phyloP scores from a whole-genome alignment of 2,329 filamentous ascomycete genomes.

The Botrytis byssoidea region DNA sequence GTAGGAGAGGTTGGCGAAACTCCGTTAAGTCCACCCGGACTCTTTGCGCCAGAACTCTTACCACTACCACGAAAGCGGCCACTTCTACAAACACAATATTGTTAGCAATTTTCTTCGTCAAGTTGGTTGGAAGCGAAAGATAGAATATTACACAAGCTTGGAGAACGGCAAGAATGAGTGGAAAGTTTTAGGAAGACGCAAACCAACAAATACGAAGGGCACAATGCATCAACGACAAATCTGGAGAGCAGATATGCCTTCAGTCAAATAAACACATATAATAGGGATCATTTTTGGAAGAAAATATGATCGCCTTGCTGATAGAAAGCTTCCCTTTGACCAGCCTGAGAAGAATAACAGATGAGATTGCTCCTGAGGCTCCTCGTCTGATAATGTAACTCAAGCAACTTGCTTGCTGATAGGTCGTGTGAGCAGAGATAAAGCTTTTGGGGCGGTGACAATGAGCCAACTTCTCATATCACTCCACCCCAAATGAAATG shows the following conservation, averaged over 20 bases:
- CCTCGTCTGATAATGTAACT: neutral
- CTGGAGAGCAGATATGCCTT: slow-evolving; percentile 3
- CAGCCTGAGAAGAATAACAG: neutral
- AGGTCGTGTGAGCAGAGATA: neutral
- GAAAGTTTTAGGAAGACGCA: neutral
- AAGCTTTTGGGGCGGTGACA: neutral
- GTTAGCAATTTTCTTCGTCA: slow-evolving; percentile 29
- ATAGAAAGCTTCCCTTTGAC: neutral
- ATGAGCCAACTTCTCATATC: slow-evolving; percentile 10
- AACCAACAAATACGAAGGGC: neutral
- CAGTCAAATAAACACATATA: neutral
- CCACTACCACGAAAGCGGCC: slow-evolving; percentile 58
- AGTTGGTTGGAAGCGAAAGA: neutral
- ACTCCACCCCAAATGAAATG: neutral
- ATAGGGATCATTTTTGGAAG: neutral
- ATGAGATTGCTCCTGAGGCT: neutral
- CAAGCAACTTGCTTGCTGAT: slow-evolving; percentile 19
- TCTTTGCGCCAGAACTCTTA: slow-evolving; percentile 53
- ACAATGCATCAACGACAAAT: neutral
- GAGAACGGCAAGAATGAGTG: neutral
- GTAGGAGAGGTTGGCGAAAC: slow-evolving; percentile 50
- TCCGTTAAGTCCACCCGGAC: slow-evolving; percentile 48
- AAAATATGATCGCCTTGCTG: neutral
- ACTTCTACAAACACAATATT: slow-evolving; percentile 45
- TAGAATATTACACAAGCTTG: neutral